These are phyloP conservation scores for Omphalotus guepiniiformis DNA, from an alignment of 768 basidiomycete genomes.

Conservation along the genomic window DNA sequence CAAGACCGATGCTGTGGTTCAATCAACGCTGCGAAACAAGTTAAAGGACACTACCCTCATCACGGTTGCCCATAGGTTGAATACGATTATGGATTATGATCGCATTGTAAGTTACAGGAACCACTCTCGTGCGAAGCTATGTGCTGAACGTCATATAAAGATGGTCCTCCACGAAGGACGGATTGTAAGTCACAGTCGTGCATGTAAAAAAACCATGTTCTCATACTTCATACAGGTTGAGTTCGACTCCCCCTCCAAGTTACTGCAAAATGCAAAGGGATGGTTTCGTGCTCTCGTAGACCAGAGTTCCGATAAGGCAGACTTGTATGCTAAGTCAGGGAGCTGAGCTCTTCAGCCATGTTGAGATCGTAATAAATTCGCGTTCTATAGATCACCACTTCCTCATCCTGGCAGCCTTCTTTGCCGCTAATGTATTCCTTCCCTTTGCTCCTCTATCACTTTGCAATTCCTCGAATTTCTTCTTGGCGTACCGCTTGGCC, in stretches of 20 bases:
- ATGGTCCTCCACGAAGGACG: slow-evolving; percentile 35
- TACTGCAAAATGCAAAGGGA: slow-evolving; percentile 39
- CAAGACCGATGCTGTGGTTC: slow-evolving; percentile 61
- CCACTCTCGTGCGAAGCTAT: neutral
- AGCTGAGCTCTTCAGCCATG: too few relatives aligned
- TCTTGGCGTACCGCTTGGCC: slow-evolving; percentile 83
- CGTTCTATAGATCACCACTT: slow-evolving; percentile 58
- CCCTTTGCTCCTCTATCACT: slow-evolving; percentile 62
- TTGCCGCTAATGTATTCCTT: slow-evolving; percentile 62
- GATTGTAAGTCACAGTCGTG: slow-evolving; percentile 7
- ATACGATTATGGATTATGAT: slow-evolving; percentile 26
- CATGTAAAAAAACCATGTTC: neutral
- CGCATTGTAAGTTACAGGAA: slow-evolving; percentile 20
- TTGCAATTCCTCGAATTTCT: slow-evolving; percentile 82
- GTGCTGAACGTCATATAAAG: slow-evolving; percentile 5
- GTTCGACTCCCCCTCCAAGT: slow-evolving; percentile 33
- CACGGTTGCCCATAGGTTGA: slow-evolving; percentile 37
- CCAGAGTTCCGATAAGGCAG: slow-evolving; percentile 13
- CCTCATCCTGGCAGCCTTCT: slow-evolving; percentile 53
- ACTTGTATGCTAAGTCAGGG: neutral
- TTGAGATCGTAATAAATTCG: too few relatives aligned
- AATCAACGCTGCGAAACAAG: slow-evolving; percentile 27
- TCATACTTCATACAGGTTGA: slow-evolving; percentile 27
- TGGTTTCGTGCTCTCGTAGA: slow-evolving; percentile 36
- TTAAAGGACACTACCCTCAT: slow-evolving; percentile 33